Base-by-base conservation (phyloP, 78 protist species). In the Creolimax fragrantissima region DNA sequence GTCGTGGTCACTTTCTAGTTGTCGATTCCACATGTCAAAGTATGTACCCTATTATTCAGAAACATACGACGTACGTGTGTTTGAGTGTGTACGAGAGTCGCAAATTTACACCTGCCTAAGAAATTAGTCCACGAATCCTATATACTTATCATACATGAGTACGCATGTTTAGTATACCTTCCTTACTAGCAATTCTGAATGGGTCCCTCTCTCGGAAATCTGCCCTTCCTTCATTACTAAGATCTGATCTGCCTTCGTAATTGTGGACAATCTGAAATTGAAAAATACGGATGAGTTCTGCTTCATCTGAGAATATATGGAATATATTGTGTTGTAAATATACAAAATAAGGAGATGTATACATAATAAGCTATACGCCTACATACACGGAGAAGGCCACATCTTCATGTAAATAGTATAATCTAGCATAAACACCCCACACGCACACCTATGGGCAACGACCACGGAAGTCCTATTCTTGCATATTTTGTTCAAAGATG, bases 381-480 rank as follows among this genome's bases (percentile, higher is more conserved):
- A 17, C 17, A 17, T 58, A 17, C 17, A 17, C 11, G 74, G 11
- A 17, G 74, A 17, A 58, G 74, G 74, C 11, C 39, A 58, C 39
- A 17, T 11, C 39, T 58, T 58, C 74, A 58, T 58, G 74, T 58
- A 17, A 32, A 17, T 58, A 58, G n/a, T n/a, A n/a, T n/a, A n/a
- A n/a, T n/a, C n/a, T n/a, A n/a, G n/a, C n/a, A n/a, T n/a, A n/a
- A n/a, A n/a, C n/a, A n/a, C n/a, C n/a, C n/a, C n/a, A n/a, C n/a
- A n/a, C n/a, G n/a, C 74, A 17, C 17, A 92, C 41, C 95, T 92
- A 35, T 94, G 95, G 3, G 95, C 95, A 6, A 94, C 88, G 4
- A 91, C 91, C 3, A 94, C 17, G 32, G 91, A 90, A 7, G 94
- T 92, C 5, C 90, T 32, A 42, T 42, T 88, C 3, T 2, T 81